Conservation (phyloP, 345 rosid species). For the Linum trigynum region DNA sequence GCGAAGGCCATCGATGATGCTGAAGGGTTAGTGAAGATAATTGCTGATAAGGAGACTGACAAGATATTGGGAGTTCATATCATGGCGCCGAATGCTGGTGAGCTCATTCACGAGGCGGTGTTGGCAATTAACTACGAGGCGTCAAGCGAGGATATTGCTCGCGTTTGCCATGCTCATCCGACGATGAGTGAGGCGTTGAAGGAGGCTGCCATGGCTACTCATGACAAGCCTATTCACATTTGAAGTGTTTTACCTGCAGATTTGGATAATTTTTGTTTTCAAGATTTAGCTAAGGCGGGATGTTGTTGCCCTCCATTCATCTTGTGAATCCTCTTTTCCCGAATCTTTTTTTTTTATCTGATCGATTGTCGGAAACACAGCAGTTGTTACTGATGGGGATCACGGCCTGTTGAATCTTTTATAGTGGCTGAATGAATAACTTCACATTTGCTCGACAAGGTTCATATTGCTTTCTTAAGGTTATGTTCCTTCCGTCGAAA, state of each 20-base stretch:
- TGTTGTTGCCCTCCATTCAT: not conserved
- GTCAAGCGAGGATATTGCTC: slow-evolving; percentile 86
- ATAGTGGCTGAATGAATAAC: not conserved
- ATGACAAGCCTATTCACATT: slow-evolving; percentile 97
- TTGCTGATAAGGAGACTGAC: slow-evolving; percentile 94
- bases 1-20: slow-evolving; percentile 96
- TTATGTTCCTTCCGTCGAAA: no score
- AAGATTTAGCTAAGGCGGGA: not conserved
- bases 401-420: not conserved
- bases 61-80: slow-evolving; percentile 95
- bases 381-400: no score
- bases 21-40: slow-evolving; percentile 83
- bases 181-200: slow-evolving; percentile 99
- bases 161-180: slow-evolving; percentile 97
- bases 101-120: slow-evolving; percentile 92
- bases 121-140: slow-evolving; percentile 84
- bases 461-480: no score
- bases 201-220: slow-evolving; percentile 99
- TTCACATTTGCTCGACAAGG: not conserved
- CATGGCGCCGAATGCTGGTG: slow-evolving; percentile 92
- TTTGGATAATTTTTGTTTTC: not conserved
- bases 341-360: no score
- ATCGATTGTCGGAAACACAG: no score
- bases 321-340: no score
- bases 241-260: slow-evolving; percentile 11